These are phyloP conservation scores for Lactifluus echinatus DNA, from an alignment of 768 basidiomycete genomes.

Conservation along the genomic window DNA sequence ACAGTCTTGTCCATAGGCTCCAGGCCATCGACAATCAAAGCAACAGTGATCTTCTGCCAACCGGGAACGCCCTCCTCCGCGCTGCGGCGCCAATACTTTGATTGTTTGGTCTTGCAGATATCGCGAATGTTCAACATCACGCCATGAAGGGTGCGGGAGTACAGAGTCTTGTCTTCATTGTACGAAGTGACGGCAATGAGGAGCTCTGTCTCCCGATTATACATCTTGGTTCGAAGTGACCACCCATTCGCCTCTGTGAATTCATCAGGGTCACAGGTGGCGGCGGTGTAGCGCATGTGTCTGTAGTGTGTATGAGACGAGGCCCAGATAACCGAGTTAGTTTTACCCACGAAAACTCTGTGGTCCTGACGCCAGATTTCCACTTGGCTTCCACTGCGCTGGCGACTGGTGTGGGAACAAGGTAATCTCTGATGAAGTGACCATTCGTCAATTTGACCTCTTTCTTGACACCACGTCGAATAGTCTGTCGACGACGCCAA, in stretches of 20 bases:
- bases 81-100: constrained; percentile 79
- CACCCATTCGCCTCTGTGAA: constrained; percentile 74
- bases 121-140: constrained; percentile 98
- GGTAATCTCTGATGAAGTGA: constrained; percentile 86
- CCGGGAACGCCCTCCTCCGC: constrained; percentile 78
- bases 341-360: constrained; percentile 81
- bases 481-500: constrained; percentile 75
- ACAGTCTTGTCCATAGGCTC: constrained; percentile 95
- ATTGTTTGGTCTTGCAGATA: constrained; percentile 93
- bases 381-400: constrained; percentile 80
- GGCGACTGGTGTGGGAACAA: constrained; percentile 75
- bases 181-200: constrained; percentile 92
- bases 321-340: not conserved
- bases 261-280: constrained; percentile 86
- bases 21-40: constrained; percentile 86
- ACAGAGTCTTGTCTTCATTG: constrained; percentile 89
- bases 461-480: constrained; percentile 89
- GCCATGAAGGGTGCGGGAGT: constrained; percentile 85
- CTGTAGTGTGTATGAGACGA: constrained; percentile 27
- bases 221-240: constrained; percentile 75
- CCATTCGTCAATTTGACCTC: constrained; percentile 91
- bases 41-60: constrained; percentile 89
- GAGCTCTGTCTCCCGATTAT: constrained; percentile 85
- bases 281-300: constrained; percentile 93
- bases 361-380: constrained; percentile 51